Evolutionary conservation across 2,329 filamentous ascomycete genomes (phyloP), one percentile per base, ranked within the genome.

Genomic region (Akanthomyces uredinophilus): DNA sequence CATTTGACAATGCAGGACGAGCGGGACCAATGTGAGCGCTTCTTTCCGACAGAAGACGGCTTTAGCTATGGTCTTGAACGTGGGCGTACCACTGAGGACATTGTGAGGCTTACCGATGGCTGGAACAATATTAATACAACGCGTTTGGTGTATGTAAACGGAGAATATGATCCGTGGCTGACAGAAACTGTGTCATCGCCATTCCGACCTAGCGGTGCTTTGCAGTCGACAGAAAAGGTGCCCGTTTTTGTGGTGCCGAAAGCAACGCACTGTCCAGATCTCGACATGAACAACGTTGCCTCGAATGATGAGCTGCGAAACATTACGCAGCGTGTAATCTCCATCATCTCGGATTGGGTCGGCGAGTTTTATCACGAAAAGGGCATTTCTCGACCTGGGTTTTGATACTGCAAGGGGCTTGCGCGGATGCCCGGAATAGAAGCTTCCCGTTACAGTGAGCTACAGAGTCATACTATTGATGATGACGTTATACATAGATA

Each of bases 201-300:
- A 14, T 29, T 41, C 22, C 55, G 61, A 11, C 61, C 61, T 2
- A 55, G 61, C 20, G 61, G 61, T 22, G 55, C 61, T 8, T 71
- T 81, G 43, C 75, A 80, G 68, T 70, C 67, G 35, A 70, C 73
- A 6, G 80, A 79, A 66, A 81, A 79, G 78, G 78, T 81, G 63
- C 79, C 78, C 0, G 70, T 72, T 0, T 65, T 73, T 56, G 75
- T 74, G 64, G 69, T 65, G 54, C 70, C 74, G 8, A 51, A 57
- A 3, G 82, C 81, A 1, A 70, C 81, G 10, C 78, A 88, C 68
- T 93, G 89, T 75, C 77, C 79, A 2, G 76, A 82, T 5, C 83
- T 85, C 0, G 92, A 90, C 78, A 86, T 87, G 73, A 83, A 90
- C 68, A 83, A 81, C n/a, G n/a, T n/a, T n/a, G n/a, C n/a, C n/a